Evolutionary conservation across 257 asterid species (phyloP).

Genomic region (Thymus quinquecostatus): DNA sequence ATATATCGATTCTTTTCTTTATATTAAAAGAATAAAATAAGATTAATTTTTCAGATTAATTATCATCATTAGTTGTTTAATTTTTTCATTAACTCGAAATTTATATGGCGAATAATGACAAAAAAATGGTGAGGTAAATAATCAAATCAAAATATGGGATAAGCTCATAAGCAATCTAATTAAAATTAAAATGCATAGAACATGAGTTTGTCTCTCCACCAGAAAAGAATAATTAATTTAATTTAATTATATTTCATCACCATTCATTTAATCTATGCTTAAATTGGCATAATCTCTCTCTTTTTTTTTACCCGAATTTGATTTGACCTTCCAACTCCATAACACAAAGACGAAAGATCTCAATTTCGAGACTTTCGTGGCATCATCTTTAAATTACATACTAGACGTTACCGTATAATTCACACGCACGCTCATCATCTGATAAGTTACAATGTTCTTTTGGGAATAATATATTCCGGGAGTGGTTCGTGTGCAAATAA

Average conservation of each 20-base stretch:
- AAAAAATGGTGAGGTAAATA: neutral
- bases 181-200: neutral
- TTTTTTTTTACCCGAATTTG: neutral
- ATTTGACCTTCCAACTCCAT: conserved; percentile 6
- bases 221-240: conserved; percentile 16
- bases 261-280: neutral
- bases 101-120: conserved; percentile 17
- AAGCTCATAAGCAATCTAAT: neutral
- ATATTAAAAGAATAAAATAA: too few species aligned
- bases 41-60: too few species aligned
- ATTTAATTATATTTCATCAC: neutral
- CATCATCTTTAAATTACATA: too few species aligned
- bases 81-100: neutral
- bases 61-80: too few species aligned
- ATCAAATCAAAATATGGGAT: neutral
- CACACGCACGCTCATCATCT: too few species aligned
- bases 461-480: too few species aligned
- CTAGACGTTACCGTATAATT: too few species aligned
- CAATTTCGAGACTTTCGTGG: too few species aligned
- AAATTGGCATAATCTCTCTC: conserved; percentile 13
- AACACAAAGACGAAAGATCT: too few species aligned
- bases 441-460: too few species aligned
- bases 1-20: too few species aligned
- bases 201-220: conserved; percentile 23
- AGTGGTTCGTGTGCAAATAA: too few species aligned